Percentiles rank a stretch among this genome's conserved stretches.
These are phyloP conservation scores for Cokeromyces recurvatus DNA, from an alignment of 371 early-diverging fungal genomes.

Conservation along the genomic window DNA sequence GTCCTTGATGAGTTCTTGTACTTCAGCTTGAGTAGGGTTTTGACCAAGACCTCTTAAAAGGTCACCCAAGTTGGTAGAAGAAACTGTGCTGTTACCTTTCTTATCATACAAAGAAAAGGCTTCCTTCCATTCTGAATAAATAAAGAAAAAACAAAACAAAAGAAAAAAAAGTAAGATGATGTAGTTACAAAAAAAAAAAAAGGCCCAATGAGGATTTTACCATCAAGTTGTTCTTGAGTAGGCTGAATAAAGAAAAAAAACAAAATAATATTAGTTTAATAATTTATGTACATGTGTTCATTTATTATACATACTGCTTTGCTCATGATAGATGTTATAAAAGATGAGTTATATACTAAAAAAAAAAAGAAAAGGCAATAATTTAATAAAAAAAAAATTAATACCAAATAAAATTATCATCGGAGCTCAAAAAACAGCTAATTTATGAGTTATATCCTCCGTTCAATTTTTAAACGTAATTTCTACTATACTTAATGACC, in stretches of 20 bases:
- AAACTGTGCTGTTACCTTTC: constrained; percentile 87
- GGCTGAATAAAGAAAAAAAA: constrained; percentile 17
- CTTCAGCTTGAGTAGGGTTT: constrained; percentile 84
- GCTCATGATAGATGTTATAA: constrained; percentile 15
- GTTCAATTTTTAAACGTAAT: too few relatives aligned
- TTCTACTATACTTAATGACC: too few relatives aligned
- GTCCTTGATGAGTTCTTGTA: constrained; percentile 62
- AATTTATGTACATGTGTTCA: neutral
- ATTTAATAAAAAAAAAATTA: too few relatives aligned
- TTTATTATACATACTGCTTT: constrained; percentile 21
- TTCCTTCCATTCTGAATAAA: constrained; percentile 72
- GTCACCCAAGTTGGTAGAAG: constrained; percentile 67
- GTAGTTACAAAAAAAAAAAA: neutral
- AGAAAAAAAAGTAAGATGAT: neutral
- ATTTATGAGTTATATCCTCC: too few relatives aligned
- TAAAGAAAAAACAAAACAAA: neutral
- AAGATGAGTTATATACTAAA: neutral
- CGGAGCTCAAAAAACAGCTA: too few relatives aligned
- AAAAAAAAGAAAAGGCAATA: constrained; percentile 2
- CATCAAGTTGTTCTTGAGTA: constrained; percentile 52
- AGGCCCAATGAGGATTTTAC: constrained; percentile 8
- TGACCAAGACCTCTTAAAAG: constrained; percentile 79
- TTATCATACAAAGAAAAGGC: constrained; percentile 88
- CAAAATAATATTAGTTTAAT: neutral
- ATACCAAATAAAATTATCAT: too few relatives aligned